A percentile compares a stretch with the other conserved stretches of the same genome.
Evolutionary conservation across 768 basidiomycete species (phyloP).

Genomic region (Pisolithus tinctorius): DNA sequence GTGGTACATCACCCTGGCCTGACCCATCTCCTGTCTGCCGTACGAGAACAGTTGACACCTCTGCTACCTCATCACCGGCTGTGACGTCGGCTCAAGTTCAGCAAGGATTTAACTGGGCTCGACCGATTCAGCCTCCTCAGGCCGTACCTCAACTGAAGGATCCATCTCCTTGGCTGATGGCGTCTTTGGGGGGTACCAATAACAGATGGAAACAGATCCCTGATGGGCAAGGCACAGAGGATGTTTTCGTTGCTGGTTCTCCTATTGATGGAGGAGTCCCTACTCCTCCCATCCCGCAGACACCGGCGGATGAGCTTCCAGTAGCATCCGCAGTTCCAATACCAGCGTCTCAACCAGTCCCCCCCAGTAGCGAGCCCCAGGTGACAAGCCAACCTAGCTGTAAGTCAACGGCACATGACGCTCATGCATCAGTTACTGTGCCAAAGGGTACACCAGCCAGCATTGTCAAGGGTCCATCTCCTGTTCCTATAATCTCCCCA

Average conservation of each 20-base stretch:
- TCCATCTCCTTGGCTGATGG: no score
- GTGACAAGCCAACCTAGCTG: constrained; percentile 18
- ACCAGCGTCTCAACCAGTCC: constrained; percentile 7
- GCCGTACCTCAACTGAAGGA: no score
- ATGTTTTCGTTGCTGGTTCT: constrained; percentile 12
- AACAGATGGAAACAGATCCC: constrained; percentile 42
- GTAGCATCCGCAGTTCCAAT: constrained; percentile 3
- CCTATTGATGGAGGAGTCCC: constrained; percentile 10
- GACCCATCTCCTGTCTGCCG: no score
- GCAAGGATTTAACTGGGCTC: constrained; percentile 15
- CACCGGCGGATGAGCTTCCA: background rate
- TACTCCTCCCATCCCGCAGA: constrained; percentile 9
- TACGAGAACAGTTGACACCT: constrained; percentile 11
- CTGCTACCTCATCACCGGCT: constrained; percentile 13
- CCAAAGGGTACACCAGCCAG: constrained; percentile 10
- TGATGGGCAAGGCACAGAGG: constrained; percentile 32
- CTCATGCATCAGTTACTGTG: constrained; percentile 12
- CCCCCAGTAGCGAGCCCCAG: background rate
- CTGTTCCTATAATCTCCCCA: constrained; percentile 13
- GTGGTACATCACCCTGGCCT: no score
- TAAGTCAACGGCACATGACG: constrained; percentile 22
- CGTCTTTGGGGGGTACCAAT: constrained; percentile 24
- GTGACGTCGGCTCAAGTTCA: constrained; percentile 17
- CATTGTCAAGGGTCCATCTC: constrained; percentile 16
- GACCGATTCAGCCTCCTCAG: no score